phyloP scores from a whole-genome alignment of 2,329 filamentous ascomycete genomes.

The Ascochyta koolunga region DNA sequence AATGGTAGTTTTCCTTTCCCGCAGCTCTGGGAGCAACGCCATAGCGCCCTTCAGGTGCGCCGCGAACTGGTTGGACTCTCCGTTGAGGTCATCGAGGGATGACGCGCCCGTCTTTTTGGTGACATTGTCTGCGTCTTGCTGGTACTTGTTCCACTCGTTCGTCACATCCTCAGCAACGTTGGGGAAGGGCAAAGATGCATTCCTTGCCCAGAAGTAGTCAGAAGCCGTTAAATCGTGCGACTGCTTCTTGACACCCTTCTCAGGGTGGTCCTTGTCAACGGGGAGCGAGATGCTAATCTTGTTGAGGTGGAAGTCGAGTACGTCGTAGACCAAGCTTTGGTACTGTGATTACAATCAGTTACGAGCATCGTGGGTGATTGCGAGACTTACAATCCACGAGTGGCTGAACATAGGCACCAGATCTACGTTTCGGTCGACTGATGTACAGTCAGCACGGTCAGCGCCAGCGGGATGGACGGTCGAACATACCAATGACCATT shows the following conservation, averaged over 20 bases:
- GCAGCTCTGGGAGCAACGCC: conserved; percentile 85
- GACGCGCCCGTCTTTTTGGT: conserved; percentile 94
- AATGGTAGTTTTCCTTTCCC: conserved; percentile 80
- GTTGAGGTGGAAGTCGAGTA: conserved; percentile 82
- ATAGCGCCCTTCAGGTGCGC: conserved; percentile 96
- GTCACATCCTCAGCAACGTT: conserved; percentile 97
- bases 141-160: conserved; percentile 89
- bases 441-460: conserved; percentile 46
- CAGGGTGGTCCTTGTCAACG: conserved; percentile 75
- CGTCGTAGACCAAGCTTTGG: conserved; percentile 82
- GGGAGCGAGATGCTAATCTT: conserved; percentile 90
- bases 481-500: conserved; percentile 84
- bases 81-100: conserved; percentile 89
- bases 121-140: conserved; percentile 91
- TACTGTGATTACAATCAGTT: conserved; percentile 52
- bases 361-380: neutral
- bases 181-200: conserved; percentile 88
- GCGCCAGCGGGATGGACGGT: conserved; percentile 45
- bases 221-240: conserved; percentile 86
- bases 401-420: conserved; percentile 98
- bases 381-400: conserved; percentile 68
- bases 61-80: conserved; percentile 85
- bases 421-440: conserved; percentile 94
- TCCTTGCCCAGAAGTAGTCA: conserved; percentile 97
- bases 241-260: conserved; percentile 80